Conservation (phyloP, 2,329 filamentous ascomycete genomes). For the Thermothelomyces thermophilus region DNA sequence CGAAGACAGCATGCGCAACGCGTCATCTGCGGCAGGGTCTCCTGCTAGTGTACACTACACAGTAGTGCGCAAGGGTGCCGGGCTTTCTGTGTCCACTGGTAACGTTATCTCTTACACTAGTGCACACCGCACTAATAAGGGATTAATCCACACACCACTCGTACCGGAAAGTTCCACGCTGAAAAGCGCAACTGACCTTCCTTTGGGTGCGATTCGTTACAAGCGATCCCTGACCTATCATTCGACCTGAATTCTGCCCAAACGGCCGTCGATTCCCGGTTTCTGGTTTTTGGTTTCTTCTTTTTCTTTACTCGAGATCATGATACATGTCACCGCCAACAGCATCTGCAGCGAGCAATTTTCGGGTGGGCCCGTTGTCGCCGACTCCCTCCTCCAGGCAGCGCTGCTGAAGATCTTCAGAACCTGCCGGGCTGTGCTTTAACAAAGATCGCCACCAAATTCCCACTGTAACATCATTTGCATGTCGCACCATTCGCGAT, state of each 20-base stretch:
- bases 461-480: slow-evolving; percentile 3
- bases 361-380: background rate
- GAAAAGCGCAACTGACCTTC: background rate
- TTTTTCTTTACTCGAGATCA: too few species aligned
- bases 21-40: background rate
- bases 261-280: too few species aligned
- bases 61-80: background rate
- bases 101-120: too few species aligned
- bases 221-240: background rate
- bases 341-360: background rate
- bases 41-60: background rate
- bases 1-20: background rate
- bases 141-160: too few species aligned
- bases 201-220: too few species aligned
- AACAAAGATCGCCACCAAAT: background rate
- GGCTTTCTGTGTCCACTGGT: too few species aligned
- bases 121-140: too few species aligned
- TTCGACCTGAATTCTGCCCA: too few species aligned
- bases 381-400: background rate
- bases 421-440: background rate
- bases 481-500: slow-evolving; percentile 1
- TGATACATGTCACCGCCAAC: background rate
- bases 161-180: too few species aligned
- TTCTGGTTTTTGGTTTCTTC: too few species aligned
- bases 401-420: background rate